Conservation (phyloP, 345 rosid species). For the Salix arbutifolia region DNA sequence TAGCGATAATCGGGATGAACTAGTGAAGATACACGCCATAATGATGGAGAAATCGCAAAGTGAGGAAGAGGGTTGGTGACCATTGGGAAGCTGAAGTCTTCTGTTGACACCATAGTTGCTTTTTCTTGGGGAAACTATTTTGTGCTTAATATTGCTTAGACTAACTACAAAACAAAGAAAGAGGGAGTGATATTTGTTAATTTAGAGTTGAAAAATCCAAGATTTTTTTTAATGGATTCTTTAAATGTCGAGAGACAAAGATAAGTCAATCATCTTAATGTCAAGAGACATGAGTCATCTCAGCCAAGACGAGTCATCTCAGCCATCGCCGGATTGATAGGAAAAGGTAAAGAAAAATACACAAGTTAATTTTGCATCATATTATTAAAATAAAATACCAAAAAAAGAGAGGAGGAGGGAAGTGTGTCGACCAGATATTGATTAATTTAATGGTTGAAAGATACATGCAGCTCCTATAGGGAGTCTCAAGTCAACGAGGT, state of each 20-base stretch:
- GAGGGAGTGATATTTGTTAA: too few relatives aligned
- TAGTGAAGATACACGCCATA: slow-evolving; percentile 38
- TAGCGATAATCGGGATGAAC: slow-evolving; percentile 19
- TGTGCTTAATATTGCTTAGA: too few relatives aligned
- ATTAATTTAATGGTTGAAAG: slow-evolving; percentile 12
- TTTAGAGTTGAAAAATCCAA: background rate
- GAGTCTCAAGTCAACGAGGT: background rate
- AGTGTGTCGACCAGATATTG: background rate
- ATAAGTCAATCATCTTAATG: background rate
- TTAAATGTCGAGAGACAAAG: background rate
- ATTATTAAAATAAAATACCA: too few relatives aligned
- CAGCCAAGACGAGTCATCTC: background rate
- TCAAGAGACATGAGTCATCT: background rate
- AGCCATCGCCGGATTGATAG: slow-evolving; percentile 27
- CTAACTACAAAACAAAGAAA: background rate
- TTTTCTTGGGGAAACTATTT: background rate
- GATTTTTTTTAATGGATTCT: background rate
- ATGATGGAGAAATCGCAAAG: slow-evolving; percentile 22
- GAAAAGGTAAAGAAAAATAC: background rate
- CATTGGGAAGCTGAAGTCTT: slow-evolving; percentile 41
- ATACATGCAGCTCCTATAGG: slow-evolving; percentile 6
- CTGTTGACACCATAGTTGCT: slow-evolving; percentile 12
- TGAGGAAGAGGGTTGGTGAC: slow-evolving; percentile 21
- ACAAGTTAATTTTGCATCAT: too few relatives aligned
- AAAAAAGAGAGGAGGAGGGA: too few relatives aligned